Conservation (phyloP, 768 basidiomycete species). For the Fomitopsis serialis region DNA sequence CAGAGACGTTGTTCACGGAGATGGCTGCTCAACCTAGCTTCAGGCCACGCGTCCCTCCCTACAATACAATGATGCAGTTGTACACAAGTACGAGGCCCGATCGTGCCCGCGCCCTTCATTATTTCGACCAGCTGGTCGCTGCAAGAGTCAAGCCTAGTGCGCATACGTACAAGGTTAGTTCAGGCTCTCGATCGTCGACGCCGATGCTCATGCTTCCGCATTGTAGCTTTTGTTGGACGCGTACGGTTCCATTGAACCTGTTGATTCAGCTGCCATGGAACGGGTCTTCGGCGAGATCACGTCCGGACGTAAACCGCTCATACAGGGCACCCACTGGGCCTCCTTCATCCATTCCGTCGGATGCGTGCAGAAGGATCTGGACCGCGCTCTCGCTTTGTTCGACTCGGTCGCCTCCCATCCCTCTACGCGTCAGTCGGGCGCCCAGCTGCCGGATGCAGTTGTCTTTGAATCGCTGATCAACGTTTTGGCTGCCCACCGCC, state of each 20-base stretch:
- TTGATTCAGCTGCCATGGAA: slow-evolving; percentile 71
- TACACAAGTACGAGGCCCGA: slow-evolving; percentile 90
- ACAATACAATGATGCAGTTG: slow-evolving; percentile 98
- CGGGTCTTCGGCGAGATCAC: slow-evolving; percentile 57
- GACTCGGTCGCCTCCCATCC: slow-evolving; percentile 61
- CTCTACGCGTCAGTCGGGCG: slow-evolving; percentile 27
- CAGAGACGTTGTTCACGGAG: slow-evolving; percentile 79
- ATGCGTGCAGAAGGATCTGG: slow-evolving; percentile 68
- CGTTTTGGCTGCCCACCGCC: slow-evolving; percentile 72
- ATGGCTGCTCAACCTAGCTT: slow-evolving; percentile 74
- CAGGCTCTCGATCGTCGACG: not conserved
- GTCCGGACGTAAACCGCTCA: slow-evolving; percentile 36
- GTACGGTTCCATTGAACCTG: slow-evolving; percentile 80
- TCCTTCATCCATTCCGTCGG: slow-evolving; percentile 88
- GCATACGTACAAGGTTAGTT: slow-evolving; percentile 90
- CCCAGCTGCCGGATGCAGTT: slow-evolving; percentile 67
- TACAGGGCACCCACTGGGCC: slow-evolving; percentile 70
- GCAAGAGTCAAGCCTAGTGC: slow-evolving; percentile 70
- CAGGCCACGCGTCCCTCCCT: slow-evolving; percentile 88
- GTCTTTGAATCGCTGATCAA: slow-evolving; percentile 89
- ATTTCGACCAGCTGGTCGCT: slow-evolving; percentile 58
- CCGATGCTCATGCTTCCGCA: slow-evolving; percentile 7
- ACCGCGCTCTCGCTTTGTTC: slow-evolving; percentile 73
- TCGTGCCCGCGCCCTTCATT: slow-evolving; percentile 69
- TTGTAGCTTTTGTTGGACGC: slow-evolving; percentile 79